phyloP scores from a whole-genome alignment of 2,329 filamentous ascomycete species.

The Metarhizium anisopliae region DNA sequence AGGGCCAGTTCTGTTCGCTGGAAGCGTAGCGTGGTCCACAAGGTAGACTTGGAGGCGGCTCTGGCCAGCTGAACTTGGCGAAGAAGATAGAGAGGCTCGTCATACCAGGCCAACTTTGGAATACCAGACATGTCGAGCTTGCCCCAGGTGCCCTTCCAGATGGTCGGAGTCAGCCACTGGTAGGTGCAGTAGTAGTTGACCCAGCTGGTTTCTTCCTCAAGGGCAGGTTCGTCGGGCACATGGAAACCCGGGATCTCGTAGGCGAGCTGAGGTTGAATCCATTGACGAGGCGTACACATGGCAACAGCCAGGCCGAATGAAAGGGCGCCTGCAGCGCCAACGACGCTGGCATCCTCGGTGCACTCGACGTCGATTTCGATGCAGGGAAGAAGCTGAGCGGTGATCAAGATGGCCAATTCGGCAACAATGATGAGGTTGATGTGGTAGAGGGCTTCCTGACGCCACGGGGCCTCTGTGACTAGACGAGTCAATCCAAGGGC shows the following conservation, averaged over 20 bases:
- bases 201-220: slow-evolving; percentile 46
- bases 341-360: slow-evolving; percentile 19
- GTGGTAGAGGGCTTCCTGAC: slow-evolving; percentile 37
- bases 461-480: slow-evolving; percentile 31
- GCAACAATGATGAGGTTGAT: slow-evolving; percentile 35
- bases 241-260: slow-evolving; percentile 28
- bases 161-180: slow-evolving; percentile 39
- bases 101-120: slow-evolving; percentile 44
- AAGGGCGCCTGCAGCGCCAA: slow-evolving; percentile 27
- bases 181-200: slow-evolving; percentile 42
- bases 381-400: slow-evolving; percentile 34
- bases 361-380: slow-evolving; percentile 26
- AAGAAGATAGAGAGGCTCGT: slow-evolving; percentile 41
- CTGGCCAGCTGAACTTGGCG: slow-evolving; percentile 34
- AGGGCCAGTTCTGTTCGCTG: slow-evolving; percentile 30
- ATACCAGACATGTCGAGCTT: slow-evolving; percentile 38
- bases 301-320: slow-evolving; percentile 29
- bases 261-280: slow-evolving; percentile 34
- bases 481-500: slow-evolving; percentile 34
- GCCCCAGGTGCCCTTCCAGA: slow-evolving; percentile 36
- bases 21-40: slow-evolving; percentile 36
- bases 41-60: slow-evolving; percentile 30
- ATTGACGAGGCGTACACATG: slow-evolving; percentile 38
- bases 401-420: slow-evolving; percentile 25
- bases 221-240: slow-evolving; percentile 30